These are phyloP conservation scores for Paracoccidioides lutzii DNA, from an alignment of 2,329 filamentous ascomycete species.

Conservation along the genomic window DNA sequence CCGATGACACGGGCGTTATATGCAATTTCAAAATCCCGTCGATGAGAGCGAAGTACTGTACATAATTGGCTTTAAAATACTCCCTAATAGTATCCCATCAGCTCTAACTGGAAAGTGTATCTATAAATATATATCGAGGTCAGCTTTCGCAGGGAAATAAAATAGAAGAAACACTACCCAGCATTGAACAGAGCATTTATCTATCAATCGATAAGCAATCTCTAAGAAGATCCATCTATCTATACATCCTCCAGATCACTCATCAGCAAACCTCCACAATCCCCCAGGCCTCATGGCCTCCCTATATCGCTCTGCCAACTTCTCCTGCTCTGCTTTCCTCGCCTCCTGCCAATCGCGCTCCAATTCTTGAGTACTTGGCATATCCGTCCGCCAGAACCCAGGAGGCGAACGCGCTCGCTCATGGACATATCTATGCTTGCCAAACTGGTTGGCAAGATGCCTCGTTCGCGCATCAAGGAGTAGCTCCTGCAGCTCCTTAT, in stretches of 20 bases:
- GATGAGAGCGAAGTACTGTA: background rate
- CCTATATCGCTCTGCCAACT: slow-evolving; percentile 59
- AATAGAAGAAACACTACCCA: background rate
- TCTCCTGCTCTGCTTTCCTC: slow-evolving; percentile 47
- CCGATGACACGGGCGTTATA: no score
- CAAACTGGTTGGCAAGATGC: slow-evolving; percentile 59
- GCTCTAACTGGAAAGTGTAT: background rate
- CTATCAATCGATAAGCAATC: background rate
- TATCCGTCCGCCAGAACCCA: slow-evolving; percentile 83
- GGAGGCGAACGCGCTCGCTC: slow-evolving; percentile 61
- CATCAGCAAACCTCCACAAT: slow-evolving; percentile 70
- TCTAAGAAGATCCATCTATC: background rate
- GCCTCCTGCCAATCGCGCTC: slow-evolving; percentile 53
- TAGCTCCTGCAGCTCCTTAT: slow-evolving; percentile 49
- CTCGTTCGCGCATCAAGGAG: slow-evolving; percentile 65
- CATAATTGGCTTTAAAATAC: background rate
- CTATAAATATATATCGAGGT: background rate
- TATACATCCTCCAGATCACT: slow-evolving; percentile 32
- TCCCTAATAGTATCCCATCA: background rate
- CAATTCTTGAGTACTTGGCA: slow-evolving; percentile 76
- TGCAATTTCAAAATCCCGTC: no score
- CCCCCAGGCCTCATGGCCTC: slow-evolving; percentile 71
- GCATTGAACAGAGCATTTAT: background rate
- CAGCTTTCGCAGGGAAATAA: background rate
- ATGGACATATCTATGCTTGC: slow-evolving; percentile 65